Percentiles rank a stretch among this genome's conserved stretches.
These are phyloP conservation scores for Gloeopeniophorella convolvens DNA, from an alignment of 768 basidiomycete species.

Conservation along the genomic window DNA sequence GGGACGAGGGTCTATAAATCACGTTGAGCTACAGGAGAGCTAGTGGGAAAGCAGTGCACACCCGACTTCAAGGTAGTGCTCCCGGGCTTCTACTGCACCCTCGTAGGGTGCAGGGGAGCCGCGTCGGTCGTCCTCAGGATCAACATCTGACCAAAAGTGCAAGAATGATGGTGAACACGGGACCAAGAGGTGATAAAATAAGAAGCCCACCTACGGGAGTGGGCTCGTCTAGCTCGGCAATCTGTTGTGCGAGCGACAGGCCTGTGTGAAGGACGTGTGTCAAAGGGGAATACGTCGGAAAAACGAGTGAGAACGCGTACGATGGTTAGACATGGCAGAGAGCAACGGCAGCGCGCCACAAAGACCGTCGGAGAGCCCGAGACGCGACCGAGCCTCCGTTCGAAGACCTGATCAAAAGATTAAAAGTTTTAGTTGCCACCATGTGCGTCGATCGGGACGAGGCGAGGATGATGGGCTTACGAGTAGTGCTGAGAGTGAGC, in stretches of 20 bases:
- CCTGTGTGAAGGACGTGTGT: constrained; percentile 26
- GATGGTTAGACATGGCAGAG: constrained; percentile 17
- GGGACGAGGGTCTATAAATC: constrained; percentile 50
- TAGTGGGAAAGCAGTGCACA: constrained; percentile 30
- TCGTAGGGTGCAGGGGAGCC: constrained; percentile 24
- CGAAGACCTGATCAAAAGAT: no score
- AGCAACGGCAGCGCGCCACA: no score
- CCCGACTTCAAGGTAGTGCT: constrained; percentile 87
- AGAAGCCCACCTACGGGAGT: constrained; percentile 56
- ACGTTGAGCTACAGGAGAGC: background rate
- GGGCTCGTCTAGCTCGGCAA: constrained; percentile 70
- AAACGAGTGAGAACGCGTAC: constrained; percentile 21
- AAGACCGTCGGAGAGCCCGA: no score
- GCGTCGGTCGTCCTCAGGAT: constrained; percentile 36
- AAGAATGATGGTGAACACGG: constrained; percentile 7
- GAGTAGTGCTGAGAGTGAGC: no score
- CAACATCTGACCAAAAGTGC: constrained; percentile 29
- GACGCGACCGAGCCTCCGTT: no score
- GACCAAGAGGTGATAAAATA: background rate
- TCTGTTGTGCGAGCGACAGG: constrained; percentile 69
- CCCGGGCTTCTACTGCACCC: constrained; percentile 38
- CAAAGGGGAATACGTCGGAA: background rate
- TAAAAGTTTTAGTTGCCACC: no score
- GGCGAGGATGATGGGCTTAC: no score
- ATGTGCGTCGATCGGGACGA: no score